These are phyloP conservation scores for Suillus discolor DNA, from an alignment of 768 basidiomycete genomes.

Conservation along the genomic window DNA sequence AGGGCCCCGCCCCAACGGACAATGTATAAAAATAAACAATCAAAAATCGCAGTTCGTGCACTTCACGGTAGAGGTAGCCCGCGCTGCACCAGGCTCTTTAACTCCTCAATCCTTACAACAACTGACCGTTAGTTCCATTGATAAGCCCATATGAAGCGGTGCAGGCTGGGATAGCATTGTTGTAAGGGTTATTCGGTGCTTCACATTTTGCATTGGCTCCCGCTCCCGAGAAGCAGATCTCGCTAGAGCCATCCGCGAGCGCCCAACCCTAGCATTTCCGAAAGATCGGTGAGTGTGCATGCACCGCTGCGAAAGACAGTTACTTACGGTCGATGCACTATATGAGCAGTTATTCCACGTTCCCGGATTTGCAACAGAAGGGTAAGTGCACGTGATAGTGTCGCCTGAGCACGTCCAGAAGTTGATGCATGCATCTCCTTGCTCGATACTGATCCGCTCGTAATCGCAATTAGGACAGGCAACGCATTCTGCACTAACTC, in stretches of 20 bases:
- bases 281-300: not conserved
- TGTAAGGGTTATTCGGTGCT: not conserved
- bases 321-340: not conserved
- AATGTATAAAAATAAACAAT: too few relatives aligned
- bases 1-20: too few relatives aligned
- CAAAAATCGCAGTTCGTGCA: too few relatives aligned
- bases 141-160: constrained; percentile 4
- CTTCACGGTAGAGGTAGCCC: not conserved
- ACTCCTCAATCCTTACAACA: not conserved
- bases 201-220: not conserved
- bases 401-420: constrained; percentile 5
- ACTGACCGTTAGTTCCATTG: not conserved
- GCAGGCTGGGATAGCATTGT: not conserved
- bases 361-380: constrained; percentile 5
- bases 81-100: not conserved
- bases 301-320: too few relatives aligned
- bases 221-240: not conserved
- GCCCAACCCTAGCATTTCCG: not conserved
- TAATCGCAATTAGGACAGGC: constrained; percentile 5
- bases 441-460: not conserved
- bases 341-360: not conserved
- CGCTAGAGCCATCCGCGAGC: not conserved
- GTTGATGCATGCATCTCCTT: constrained; percentile 2
- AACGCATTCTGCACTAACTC: not conserved
- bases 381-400: not conserved